Evolutionary conservation across 139 green algal species (phyloP), one percentile per base, ranked within the genome.

Genomic region (Chlorella sp.): DNA sequence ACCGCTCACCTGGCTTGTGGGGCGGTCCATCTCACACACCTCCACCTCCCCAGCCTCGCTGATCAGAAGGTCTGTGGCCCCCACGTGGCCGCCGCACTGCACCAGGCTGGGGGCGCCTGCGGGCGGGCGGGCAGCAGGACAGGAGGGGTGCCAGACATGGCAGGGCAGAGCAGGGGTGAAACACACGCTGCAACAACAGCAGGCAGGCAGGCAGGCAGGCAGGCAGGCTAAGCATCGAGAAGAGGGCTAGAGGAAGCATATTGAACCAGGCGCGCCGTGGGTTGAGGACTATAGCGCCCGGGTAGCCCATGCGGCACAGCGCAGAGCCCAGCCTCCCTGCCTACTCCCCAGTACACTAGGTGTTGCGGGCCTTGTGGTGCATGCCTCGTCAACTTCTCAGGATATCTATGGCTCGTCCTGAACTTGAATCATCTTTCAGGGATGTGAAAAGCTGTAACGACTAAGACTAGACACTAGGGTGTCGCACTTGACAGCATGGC

Each of bases 51-150:
- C 92, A 0, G 89, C 39, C 14, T 78, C n/a, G 3, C 28, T 81
- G 7, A 73, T 60, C 14, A 97, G 86, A 36, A 97, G 92, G 81
- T 97, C 92, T 66, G 94, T 93, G 0, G 95, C 95, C 28, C 95
- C 95, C 53, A 97, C 94, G 32, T 87, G 57, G 26, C 92, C 92
- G 68, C 88, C 86, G 26, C 69, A 90, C 87, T 95, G 89, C 60
- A 97, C 95, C 19, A 97, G 22, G 9, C 92, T 96, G 12, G 95
- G 94, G 2, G 95, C 94, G 4, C 93, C 94, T 95, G 95, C 81
- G 15, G 22, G 40, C 26, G 24, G 39, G n/a, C 18, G 18, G 42
- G 40, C 21, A 68, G 19, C 24, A 85, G 61, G 28, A 68, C 30
- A 85, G 21, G 28, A n/a, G 79, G 1, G 21, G 9, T 39, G 75